Evolutionary conservation across 257 asterid genomes (phyloP).

Genomic region (Verbascum thapsus): DNA sequence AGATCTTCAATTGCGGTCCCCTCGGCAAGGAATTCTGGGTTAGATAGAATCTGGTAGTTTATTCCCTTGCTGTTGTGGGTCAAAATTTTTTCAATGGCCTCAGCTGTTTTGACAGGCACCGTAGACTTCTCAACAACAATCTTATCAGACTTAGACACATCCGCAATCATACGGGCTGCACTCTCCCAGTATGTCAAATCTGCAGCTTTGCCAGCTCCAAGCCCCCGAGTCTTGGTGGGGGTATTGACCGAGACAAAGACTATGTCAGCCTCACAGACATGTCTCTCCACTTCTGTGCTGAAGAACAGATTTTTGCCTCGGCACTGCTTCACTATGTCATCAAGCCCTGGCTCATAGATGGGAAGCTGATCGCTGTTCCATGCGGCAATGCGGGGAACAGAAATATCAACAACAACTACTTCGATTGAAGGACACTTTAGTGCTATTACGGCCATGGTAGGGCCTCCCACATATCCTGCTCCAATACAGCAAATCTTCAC

Average conservation of each 20-base stretch:
- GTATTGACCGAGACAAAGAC: constrained; percentile 94
- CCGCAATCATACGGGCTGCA: constrained; percentile 99
- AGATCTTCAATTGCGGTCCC: constrained; percentile 91
- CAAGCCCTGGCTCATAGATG: constrained; percentile 98
- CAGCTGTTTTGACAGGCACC: constrained; percentile 96
- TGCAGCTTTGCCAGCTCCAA: constrained; percentile 98
- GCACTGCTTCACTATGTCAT: constrained; percentile 92
- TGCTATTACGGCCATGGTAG: constrained; percentile 97
- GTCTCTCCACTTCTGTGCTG: constrained; percentile 95
- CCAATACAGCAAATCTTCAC: constrained; percentile 99
- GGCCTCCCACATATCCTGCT: constrained; percentile 97
- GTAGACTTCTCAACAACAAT: constrained; percentile 96
- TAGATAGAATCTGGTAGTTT: constrained; percentile 79
- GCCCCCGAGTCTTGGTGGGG: constrained; percentile 94
- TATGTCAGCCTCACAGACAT: constrained; percentile 89
- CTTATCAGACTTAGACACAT: constrained; percentile 88
- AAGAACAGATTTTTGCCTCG: constrained; percentile 93
- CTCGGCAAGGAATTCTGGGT: constrained; percentile 94
- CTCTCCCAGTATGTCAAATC: constrained; percentile 97
- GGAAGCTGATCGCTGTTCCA: constrained; percentile 97
- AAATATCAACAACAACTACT: constrained; percentile 89
- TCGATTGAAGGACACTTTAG: constrained; percentile 81
- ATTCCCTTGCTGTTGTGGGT: constrained; percentile 94
- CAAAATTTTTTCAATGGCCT: constrained; percentile 88
- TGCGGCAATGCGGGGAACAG: constrained; percentile 80